Percentiles rank a stretch among this genome's conserved stretches.
Conservation (phyloP, 202 grass and related monocot species). For the Alloteropsis angusta region DNA sequence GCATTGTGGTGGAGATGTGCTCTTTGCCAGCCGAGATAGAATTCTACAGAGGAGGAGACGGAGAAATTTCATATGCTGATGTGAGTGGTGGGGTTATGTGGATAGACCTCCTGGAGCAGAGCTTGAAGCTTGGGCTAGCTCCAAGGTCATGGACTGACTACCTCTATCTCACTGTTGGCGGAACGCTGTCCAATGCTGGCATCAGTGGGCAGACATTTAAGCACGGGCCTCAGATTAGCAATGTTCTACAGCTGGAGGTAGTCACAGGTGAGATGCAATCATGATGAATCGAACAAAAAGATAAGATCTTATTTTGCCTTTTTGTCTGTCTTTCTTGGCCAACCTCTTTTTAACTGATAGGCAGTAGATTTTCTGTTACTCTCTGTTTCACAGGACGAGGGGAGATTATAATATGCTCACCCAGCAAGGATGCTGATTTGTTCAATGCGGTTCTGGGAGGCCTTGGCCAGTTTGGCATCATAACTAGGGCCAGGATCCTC, state of each 20-base stretch:
- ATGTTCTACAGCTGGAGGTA: conserved; percentile 84
- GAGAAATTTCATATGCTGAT: conserved; percentile 56
- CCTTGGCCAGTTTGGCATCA: conserved; percentile 95
- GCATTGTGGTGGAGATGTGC: conserved; percentile 93
- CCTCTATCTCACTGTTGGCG: conserved; percentile 82
- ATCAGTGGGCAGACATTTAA: conserved; percentile 98
- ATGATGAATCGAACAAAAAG: conserved; percentile 27
- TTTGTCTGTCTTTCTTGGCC: conserved; percentile 30
- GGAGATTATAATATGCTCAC: conserved; percentile 68
- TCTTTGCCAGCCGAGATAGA: conserved; percentile 62
- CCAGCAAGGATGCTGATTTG: conserved; percentile 62
- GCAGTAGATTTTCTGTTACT: conserved; percentile 31
- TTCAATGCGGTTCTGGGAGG: conserved; percentile 89
- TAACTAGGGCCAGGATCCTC: conserved; percentile 84
- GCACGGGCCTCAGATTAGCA: conserved; percentile 96
- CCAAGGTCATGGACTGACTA: conserved; percentile 94
- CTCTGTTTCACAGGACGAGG: conserved; percentile 52
- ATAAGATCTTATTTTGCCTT: conserved; percentile 24
- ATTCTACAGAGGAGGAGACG: conserved; percentile 42
- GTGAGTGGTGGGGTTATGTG: conserved; percentile 73
- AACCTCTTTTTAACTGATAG: conserved; percentile 28
- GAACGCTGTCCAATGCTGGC: conserved; percentile 90
- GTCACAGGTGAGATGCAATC: conserved; percentile 64
- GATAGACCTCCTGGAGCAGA: conserved; percentile 87
- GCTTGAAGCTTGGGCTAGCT: conserved; percentile 74